A percentile compares a stretch with the other conserved stretches of the same genome.
These are phyloP conservation scores for Blastomyces gilchristii DNA, from an alignment of 2,329 filamentous ascomycete species.

Conservation along the genomic window DNA sequence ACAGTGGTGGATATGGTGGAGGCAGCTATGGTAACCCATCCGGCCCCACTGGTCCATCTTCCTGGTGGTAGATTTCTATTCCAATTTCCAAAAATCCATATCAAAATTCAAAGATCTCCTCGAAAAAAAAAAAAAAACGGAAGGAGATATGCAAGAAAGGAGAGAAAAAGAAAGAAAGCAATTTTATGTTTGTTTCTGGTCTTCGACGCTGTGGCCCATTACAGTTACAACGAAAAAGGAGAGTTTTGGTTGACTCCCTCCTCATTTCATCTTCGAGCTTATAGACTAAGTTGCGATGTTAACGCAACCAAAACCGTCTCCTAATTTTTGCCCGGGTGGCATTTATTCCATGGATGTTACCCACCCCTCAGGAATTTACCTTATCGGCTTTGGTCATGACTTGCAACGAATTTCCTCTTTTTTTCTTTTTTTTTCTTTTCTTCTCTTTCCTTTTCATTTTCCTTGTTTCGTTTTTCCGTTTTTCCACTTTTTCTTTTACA, in stretches of 20 bases:
- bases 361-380: slow-evolving; percentile 20
- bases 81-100: background rate
- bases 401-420: slow-evolving; percentile 33
- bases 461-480: background rate
- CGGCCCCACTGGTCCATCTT: slow-evolving; percentile 41
- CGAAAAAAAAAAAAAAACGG: background rate
- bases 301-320: slow-evolving; percentile 3
- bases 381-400: slow-evolving; percentile 35
- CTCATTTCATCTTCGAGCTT: slow-evolving; percentile 8
- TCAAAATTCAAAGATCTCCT: slow-evolving; percentile 17
- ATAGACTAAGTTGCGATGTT: slow-evolving; percentile 7
- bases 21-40: slow-evolving; percentile 39
- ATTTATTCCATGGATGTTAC: background rate
- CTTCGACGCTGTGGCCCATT: slow-evolving; percentile 30
- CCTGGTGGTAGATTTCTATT: slow-evolving; percentile 35
- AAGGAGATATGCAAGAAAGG: slow-evolving; percentile 10
- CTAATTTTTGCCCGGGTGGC: slow-evolving; percentile 4
- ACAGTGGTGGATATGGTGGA: slow-evolving; percentile 1
- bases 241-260: slow-evolving; percentile 25
- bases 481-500: slow-evolving; percentile 3
- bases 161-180: background rate
- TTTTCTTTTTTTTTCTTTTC: slow-evolving; percentile 16
- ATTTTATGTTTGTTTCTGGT: slow-evolving; percentile 24
- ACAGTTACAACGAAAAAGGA: slow-evolving; percentile 11
- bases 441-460: slow-evolving; percentile 11